Percentiles rank a stretch among this genome's conserved stretches.
These are phyloP conservation scores for Ophiostoma ips DNA, from an alignment of 2,329 filamentous ascomycete genomes.

Conservation along the genomic window DNA sequence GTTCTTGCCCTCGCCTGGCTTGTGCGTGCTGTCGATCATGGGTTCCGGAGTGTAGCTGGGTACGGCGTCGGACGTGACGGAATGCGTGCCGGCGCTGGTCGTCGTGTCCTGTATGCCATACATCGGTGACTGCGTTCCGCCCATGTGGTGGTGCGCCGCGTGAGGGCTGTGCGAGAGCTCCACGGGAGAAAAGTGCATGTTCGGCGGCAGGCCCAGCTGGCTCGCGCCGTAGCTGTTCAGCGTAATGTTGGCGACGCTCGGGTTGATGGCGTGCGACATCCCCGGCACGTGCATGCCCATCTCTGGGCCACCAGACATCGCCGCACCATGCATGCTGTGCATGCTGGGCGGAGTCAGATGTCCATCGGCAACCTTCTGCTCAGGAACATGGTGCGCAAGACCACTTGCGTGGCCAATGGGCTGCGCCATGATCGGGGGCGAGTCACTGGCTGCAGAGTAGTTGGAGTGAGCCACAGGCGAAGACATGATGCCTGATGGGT, in stretches of 20 bases:
- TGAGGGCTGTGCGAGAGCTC: neutral
- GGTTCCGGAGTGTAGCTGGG: neutral
- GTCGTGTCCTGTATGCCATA: neutral
- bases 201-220: neutral
- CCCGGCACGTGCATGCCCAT: neutral
- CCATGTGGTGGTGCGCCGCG: neutral
- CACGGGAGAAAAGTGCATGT: neutral
- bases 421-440: slow-evolving; percentile 6
- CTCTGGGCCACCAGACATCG: slow-evolving; percentile 11
- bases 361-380: slow-evolving; percentile 19
- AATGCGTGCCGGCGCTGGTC: neutral
- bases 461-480: neutral
- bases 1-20: neutral
- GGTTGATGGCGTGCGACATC: neutral
- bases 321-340: neutral
- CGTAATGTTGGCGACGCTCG: neutral
- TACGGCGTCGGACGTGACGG: neutral
- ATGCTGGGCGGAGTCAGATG: slow-evolving; percentile 21
- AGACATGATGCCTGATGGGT: neutral
- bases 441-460: neutral
- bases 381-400: slow-evolving; percentile 49
- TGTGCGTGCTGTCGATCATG: neutral
- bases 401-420: slow-evolving; percentile 33
- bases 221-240: neutral
- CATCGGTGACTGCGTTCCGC: neutral